Conservation (phyloP, 768 basidiomycete genomes). For the Leccinum variicolor region DNA sequence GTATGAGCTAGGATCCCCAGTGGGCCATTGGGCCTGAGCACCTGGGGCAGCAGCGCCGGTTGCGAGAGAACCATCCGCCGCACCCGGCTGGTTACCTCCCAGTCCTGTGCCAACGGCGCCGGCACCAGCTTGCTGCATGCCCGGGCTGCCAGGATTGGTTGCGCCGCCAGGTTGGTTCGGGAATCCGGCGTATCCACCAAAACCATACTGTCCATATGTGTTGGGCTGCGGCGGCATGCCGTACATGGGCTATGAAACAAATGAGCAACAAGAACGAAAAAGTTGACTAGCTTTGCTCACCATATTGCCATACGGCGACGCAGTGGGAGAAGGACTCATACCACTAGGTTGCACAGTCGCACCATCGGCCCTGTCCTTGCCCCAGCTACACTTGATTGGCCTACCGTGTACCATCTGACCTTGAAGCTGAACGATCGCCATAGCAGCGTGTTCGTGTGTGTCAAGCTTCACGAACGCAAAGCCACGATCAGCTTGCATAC, state of each 20-base stretch:
- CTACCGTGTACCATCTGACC: constrained; percentile 97
- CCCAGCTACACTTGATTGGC: constrained; percentile 99
- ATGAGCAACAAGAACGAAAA: neutral
- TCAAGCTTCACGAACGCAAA: constrained; percentile 99
- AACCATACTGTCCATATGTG: constrained; percentile 72
- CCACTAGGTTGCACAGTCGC: constrained; percentile 48
- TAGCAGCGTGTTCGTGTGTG: constrained; percentile 96
- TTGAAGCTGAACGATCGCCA: constrained; percentile 96
- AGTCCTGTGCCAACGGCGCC: constrained; percentile 53
- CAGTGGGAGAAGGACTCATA: constrained; percentile 59
- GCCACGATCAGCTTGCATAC: constrained; percentile 98
- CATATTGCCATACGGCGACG: constrained; percentile 76
- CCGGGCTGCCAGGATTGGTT: constrained; percentile 40
- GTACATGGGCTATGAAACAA: constrained; percentile 68
- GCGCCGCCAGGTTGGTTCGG: constrained; percentile 55
- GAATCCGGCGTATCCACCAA: constrained; percentile 71
- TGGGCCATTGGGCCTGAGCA: constrained; percentile 75
- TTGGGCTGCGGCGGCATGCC: constrained; percentile 85
- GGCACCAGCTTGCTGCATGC: constrained; percentile 56
- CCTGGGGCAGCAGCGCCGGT: constrained; percentile 48
- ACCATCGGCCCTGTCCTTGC: constrained; percentile 87
- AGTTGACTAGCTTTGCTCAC: constrained; percentile 34
- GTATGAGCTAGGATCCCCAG: constrained; percentile 69
- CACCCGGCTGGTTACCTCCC: constrained; percentile 54
- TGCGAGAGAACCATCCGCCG: constrained; percentile 50